phyloP scores from a whole-genome alignment of 495 filamentous ascomycete species.

The Letharia columbiana region DNA sequence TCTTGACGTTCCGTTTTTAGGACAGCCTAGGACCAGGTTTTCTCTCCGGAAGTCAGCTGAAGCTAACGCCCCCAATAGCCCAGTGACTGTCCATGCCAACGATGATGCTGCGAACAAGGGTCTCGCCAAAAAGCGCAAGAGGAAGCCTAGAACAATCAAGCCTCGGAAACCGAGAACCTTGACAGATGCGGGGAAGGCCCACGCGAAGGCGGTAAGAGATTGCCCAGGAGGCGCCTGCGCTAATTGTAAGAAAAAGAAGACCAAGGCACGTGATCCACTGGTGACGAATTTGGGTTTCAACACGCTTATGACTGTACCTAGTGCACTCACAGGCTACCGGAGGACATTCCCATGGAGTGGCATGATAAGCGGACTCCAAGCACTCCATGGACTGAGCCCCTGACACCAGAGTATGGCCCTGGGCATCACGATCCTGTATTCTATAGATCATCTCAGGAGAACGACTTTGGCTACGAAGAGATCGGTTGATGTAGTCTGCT shows the following conservation, averaged over 20 bases:
- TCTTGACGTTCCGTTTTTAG: not conserved
- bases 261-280: constrained; percentile 12
- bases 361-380: not conserved
- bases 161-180: not conserved
- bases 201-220: not conserved
- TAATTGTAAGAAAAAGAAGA: constrained; percentile 13
- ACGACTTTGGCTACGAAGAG: not conserved
- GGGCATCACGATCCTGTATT: not conserved
- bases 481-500: not conserved
- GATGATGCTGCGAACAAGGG: not conserved
- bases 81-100: not conserved
- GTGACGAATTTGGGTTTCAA: not conserved
- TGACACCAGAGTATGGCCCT: not conserved
- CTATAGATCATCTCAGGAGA: not conserved
- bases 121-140: not conserved
- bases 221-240: constrained; percentile 10
- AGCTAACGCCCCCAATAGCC: not conserved
- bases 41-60: not conserved
- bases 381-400: constrained; percentile 1
- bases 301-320: not conserved
- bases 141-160: not conserved
- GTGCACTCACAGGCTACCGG: not conserved
- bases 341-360: not conserved
- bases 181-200: not conserved
- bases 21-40: not conserved